These are phyloP conservation scores for Rhizopogon vinicolor DNA, from an alignment of 768 basidiomycete genomes.

Conservation along the genomic window DNA sequence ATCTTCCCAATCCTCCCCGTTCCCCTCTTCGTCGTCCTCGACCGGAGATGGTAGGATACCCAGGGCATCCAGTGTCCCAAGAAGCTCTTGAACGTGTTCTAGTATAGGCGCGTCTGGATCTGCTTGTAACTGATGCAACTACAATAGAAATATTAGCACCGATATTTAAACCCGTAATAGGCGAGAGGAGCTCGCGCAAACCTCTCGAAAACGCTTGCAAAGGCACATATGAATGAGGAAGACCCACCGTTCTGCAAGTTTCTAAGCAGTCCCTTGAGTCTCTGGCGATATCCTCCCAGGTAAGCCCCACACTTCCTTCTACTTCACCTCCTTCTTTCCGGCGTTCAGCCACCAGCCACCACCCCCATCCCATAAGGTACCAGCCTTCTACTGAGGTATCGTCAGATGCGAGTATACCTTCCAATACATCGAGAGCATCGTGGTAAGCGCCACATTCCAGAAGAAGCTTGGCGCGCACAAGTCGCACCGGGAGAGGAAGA, in stretches of 20 bases:
- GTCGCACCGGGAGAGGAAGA: slow-evolving; percentile 62
- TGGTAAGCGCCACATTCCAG: slow-evolving; percentile 71
- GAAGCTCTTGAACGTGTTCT: slow-evolving; percentile 71
- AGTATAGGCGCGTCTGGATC: slow-evolving; percentile 75
- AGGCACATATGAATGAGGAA: neutral
- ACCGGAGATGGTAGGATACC: slow-evolving; percentile 62
- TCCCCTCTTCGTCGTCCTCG: slow-evolving; percentile 50
- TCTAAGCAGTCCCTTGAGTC: slow-evolving; percentile 80
- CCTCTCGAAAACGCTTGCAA: neutral
- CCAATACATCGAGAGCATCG: slow-evolving; percentile 70
- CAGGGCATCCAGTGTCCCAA: slow-evolving; percentile 57
- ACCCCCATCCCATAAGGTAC: slow-evolving; percentile 95
- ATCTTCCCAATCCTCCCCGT: slow-evolving; percentile 51
- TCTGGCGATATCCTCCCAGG: slow-evolving; percentile 74
- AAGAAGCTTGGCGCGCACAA: slow-evolving; percentile 76
- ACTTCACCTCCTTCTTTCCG: slow-evolving; percentile 45
- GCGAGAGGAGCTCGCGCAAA: neutral
- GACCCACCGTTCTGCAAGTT: slow-evolving; percentile 73
- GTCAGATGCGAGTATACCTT: slow-evolving; percentile 75
- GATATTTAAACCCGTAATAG: neutral
- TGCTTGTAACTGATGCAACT: slow-evolving; percentile 70
- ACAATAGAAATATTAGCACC: slow-evolving; percentile 4
- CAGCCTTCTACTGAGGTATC: slow-evolving; percentile 88
- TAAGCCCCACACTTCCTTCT: slow-evolving; percentile 36
- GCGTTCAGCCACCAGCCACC: slow-evolving; percentile 77